Base-by-base conservation (phyloP, 352 stramenopile species). In the Globisporangium splendens region DNA sequence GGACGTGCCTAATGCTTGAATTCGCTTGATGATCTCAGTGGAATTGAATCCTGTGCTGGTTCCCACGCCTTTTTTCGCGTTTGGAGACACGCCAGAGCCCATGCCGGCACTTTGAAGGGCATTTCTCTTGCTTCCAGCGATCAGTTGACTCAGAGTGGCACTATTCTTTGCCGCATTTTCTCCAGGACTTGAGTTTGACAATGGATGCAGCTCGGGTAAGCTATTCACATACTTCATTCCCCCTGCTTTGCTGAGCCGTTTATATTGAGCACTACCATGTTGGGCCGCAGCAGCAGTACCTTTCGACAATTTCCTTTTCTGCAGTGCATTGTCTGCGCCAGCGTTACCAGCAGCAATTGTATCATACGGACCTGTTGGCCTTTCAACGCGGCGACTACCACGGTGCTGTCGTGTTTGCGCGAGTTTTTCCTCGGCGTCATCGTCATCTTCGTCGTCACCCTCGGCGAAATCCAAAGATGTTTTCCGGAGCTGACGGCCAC, bases 1-100 rank as follows among this genome's bases (percentile, higher is more conserved):
- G 0, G 73, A 88, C 6, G 63, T 84, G 21, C 72, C 75, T 1
- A 90, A 61, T 8, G 75, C 57, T 28, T 88, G 68, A 21, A 90
- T 73, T 46, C 72, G 75, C 18, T 57, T 70, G 50, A 88, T 82
- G 22, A 90, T 68, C 35, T 90, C 77, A 0, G 24, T 57, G 1
- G 65, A 68, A 53, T 75, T 87, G 44, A 86, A 59, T 5, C 20
- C 46, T 13, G 47, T 46, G 17, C 50, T 24, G 33, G 54, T 22
- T 38, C 31, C 18, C n/a, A 39, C 50, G 2, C 28, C 21, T 21
- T 24, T 44, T 28, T n/a, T 49, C 12, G 21, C 44, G 1, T 47
- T 51, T 18, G 39, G 41, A 7, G 48, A 63, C 12, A 46, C 18
- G 14, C 48, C 35, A 4, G 56, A 51, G 1, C 13, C 21, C 5